Percentiles rank a stretch among this genome's conserved stretches.
Conservation (phyloP, 441 rosid genomes). For the Lepidium campestre region DNA sequence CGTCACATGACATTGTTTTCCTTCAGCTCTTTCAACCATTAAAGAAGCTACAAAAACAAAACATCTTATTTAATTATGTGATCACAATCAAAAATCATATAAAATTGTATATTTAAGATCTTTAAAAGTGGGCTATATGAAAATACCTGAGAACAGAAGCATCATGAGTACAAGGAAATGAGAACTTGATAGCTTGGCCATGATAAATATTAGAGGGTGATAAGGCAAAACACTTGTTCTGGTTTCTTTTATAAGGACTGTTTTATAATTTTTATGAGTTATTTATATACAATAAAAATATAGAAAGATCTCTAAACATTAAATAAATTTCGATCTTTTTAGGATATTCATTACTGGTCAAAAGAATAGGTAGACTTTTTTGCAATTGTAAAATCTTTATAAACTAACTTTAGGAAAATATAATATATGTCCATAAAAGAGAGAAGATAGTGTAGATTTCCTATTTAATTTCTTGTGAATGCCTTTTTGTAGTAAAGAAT, state of each 20-base stretch:
- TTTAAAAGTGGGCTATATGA: neutral
- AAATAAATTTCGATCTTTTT: no score
- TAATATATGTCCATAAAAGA: no score
- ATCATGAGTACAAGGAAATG: neutral
- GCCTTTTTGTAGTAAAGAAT: no score
- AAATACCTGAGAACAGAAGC: conserved; percentile 5
- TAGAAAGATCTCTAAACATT: no score
- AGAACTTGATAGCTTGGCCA: conserved; percentile 1
- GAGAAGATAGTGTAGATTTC: no score
- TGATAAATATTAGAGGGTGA: neutral
- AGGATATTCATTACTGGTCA: no score
- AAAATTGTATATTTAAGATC: neutral
- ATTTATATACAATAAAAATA: no score
- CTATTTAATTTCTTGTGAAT: no score
- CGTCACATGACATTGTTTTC: neutral
- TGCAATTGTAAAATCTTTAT: no score
- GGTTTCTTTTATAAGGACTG: neutral
- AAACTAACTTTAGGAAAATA: no score
- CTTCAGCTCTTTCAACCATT: conserved; percentile 6
- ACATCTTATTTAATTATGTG: neutral
- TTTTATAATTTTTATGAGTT: no score
- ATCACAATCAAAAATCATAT: neutral
- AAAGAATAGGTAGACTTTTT: no score
- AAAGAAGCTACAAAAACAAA: neutral
- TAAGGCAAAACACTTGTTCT: neutral